These are phyloP conservation scores for Sapria himalayana DNA, from an alignment of 345 rosid genomes.

Conservation along the genomic window DNA sequence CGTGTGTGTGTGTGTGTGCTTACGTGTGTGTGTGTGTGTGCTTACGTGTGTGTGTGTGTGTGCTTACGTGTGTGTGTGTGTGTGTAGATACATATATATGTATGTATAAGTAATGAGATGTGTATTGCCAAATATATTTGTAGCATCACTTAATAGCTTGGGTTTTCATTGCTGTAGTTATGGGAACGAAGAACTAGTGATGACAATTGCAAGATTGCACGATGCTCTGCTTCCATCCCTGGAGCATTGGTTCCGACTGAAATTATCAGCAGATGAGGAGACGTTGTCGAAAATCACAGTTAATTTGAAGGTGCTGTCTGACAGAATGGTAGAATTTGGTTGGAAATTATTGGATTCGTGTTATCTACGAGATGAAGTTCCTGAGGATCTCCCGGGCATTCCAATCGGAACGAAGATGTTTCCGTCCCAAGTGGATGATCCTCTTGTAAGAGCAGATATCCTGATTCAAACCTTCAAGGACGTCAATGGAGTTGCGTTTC, in stretches of 20 bases:
- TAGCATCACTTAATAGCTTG: background rate
- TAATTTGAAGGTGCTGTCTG: conserved; percentile 55
- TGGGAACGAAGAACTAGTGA: conserved; percentile 64
- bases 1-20: no score
- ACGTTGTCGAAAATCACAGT: conserved; percentile 23
- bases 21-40: no score
- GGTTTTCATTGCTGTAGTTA: conserved; percentile 25
- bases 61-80: no score
- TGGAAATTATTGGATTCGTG: conserved; percentile 60
- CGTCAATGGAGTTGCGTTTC: conserved; percentile 43
- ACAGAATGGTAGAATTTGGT: conserved; percentile 44
- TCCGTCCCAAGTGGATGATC: conserved; percentile 83
- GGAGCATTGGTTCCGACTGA: conserved; percentile 31
- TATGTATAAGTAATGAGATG: no score
- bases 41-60: no score
- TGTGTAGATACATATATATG: no score
- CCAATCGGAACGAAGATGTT: conserved; percentile 51
- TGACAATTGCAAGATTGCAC: conserved; percentile 45
- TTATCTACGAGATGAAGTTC: conserved; percentile 38
- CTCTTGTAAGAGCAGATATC: conserved; percentile 66
- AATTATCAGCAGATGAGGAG: conserved; percentile 24
- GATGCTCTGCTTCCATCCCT: conserved; percentile 74
- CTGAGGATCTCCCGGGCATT: conserved; percentile 19
- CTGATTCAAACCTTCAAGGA: conserved; percentile 63
- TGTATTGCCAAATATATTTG: background rate